Evolutionary conservation across 129 eudicot species (phyloP).

Genomic region (Lactuca sativa): DNA sequence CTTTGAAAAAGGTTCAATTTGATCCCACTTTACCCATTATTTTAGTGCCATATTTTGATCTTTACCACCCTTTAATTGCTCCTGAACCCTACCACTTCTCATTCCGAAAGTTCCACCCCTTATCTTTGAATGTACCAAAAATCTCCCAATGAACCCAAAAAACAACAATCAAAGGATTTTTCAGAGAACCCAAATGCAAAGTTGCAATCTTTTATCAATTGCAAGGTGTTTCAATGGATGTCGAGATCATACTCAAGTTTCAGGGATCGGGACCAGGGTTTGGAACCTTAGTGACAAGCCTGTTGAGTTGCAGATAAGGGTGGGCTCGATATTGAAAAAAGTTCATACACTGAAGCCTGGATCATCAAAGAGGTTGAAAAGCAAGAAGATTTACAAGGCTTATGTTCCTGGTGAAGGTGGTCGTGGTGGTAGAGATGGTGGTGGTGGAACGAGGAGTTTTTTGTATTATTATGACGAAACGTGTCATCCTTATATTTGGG

Average conservation of each 20-base stretch:
- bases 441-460: conserved; percentile 49
- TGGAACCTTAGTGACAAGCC: conserved; percentile 82
- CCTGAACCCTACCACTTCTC: conserved; percentile 44
- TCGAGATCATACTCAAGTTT: conserved; percentile 57
- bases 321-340: conserved; percentile 75
- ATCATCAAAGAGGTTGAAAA: conserved; percentile 70
- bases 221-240: conserved; percentile 72
- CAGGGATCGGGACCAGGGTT: conserved; percentile 68
- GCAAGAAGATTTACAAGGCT: conserved; percentile 79
- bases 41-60: conserved; percentile 29
- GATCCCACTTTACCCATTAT: conserved; percentile 25
- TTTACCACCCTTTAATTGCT: conserved; percentile 31
- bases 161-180: conserved; percentile 11
- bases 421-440: conserved; percentile 13
- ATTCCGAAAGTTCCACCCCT: conserved; percentile 20
- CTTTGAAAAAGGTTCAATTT: conserved; percentile 34
- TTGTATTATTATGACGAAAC: conserved; percentile 81
- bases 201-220: conserved; percentile 48
- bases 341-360: conserved; percentile 77
- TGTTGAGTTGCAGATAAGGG: conserved; percentile 82
- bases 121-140: conserved; percentile 23
- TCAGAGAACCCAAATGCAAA: conserved; percentile 40
- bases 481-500: conserved; percentile 82
- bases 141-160: conserved; percentile 11
- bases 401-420: conserved; percentile 57